Evolutionary conservation across 257 asterid species (phyloP).

Genomic region (Petrea volubilis): DNA sequence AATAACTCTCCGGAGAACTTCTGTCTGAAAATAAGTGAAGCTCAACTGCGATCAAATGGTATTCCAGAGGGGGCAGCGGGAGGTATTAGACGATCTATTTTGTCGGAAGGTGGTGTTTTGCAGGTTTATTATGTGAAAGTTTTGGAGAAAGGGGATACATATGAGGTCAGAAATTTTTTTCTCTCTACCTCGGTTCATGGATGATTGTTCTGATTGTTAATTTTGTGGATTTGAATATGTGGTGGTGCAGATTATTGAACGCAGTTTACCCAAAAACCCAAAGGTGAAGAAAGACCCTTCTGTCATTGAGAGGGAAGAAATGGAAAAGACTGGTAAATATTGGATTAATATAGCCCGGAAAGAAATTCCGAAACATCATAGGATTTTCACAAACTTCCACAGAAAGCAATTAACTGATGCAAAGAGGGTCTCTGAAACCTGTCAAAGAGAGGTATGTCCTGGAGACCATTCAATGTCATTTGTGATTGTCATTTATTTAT

Average conservation of each 20-base stretch:
- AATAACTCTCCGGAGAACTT: conserved; percentile 56
- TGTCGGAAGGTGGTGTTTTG: conserved; percentile 85
- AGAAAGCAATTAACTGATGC: conserved; percentile 86
- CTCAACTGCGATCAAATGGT: conserved; percentile 67
- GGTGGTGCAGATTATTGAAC: conserved; percentile 86
- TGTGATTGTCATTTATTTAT: conserved; percentile 7
- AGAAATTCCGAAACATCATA: conserved; percentile 92
- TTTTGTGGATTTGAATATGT: conserved; percentile 26
- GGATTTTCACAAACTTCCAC: conserved; percentile 64
- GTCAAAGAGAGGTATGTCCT: conserved; percentile 91
- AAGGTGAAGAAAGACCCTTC: conserved; percentile 86
- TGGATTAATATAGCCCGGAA: conserved; percentile 89
- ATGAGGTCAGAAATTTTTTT: conserved; percentile 65
- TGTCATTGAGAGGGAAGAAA: conserved; percentile 84
- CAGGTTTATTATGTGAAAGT: conserved; percentile 94
- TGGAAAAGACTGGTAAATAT: conserved; percentile 68
- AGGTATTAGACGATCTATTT: conserved; percentile 69
- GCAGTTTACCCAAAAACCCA: conserved; percentile 77
- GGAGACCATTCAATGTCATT: neutral
- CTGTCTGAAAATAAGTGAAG: conserved; percentile 74
- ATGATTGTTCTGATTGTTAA: conserved; percentile 14
- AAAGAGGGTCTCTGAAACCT: conserved; percentile 80
- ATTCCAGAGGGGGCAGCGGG: conserved; percentile 99
- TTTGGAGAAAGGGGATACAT: conserved; percentile 97
- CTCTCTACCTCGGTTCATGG: conserved; percentile 13